phyloP scores from a whole-genome alignment of 1,284 basidiomycete species.

The Pseudozyma thailandica region DNA sequence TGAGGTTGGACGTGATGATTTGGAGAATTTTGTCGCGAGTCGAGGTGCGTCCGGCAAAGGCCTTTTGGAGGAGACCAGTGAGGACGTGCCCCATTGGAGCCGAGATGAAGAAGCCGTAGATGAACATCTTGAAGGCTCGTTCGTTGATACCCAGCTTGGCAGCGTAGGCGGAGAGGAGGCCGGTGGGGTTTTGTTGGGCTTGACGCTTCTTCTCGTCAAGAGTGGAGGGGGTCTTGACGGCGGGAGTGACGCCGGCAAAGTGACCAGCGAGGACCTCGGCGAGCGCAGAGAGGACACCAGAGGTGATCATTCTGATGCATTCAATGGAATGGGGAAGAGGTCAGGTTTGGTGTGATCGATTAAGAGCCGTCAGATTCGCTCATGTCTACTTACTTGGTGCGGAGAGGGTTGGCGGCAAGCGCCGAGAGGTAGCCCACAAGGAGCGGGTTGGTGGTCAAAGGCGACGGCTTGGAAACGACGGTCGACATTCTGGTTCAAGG shows the following conservation, averaged over 20 bases:
- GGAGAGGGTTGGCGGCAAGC: conserved; percentile 58
- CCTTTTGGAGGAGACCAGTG: conserved; percentile 75
- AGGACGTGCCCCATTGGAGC: conserved; percentile 83
- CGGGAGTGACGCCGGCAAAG: conserved; percentile 52
- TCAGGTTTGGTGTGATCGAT: too few relatives aligned
- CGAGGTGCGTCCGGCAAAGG: conserved; percentile 80
- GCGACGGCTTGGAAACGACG: conserved; percentile 41
- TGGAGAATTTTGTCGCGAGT: conserved; percentile 75
- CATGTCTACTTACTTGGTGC: conserved; percentile 56
- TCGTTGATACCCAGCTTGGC: conserved; percentile 56
- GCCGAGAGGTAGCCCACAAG: conserved; percentile 51
- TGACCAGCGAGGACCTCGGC: conserved; percentile 58
- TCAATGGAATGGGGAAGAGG: too few relatives aligned
- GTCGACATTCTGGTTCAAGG: conserved; percentile 26
- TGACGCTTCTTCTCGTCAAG: conserved; percentile 42
- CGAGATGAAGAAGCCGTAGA: conserved; percentile 85
- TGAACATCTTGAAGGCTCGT: conserved; percentile 79
- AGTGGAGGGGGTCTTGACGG: conserved; percentile 21
- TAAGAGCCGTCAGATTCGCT: too few relatives aligned
- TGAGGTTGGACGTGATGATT: conserved; percentile 80
- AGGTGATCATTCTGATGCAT: conserved; percentile 52
- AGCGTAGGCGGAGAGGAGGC: conserved; percentile 31
- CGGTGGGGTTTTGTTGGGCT: conserved; percentile 35
- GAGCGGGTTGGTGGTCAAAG: conserved; percentile 46
- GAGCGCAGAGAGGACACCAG: conserved; percentile 53